Conservation (phyloP, 257 asterid species). For the Echium plantagineum region DNA sequence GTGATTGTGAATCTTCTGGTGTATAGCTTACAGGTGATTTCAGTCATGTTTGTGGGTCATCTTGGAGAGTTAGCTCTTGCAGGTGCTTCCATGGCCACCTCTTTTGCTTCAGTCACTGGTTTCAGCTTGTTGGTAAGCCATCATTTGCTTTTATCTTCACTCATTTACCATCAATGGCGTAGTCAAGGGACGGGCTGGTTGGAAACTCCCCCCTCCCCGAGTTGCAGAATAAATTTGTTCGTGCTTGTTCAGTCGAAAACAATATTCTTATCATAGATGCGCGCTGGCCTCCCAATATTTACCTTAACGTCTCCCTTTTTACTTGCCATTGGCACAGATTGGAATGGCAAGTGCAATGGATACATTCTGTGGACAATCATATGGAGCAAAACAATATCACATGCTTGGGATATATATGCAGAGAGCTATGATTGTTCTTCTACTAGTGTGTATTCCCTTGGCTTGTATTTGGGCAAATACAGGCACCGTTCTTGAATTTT, state of each 20-base stretch:
- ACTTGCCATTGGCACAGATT: slow-evolving; percentile 15
- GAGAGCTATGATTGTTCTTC: slow-evolving; percentile 49
- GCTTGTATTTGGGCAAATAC: slow-evolving; percentile 57
- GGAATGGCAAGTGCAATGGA: slow-evolving; percentile 65
- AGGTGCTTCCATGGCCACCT: slow-evolving; percentile 68
- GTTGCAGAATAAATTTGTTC: no score
- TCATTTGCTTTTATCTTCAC: background rate
- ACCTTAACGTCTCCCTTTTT: no score
- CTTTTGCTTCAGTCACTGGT: slow-evolving; percentile 54
- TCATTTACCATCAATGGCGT: background rate
- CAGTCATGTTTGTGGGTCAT: slow-evolving; percentile 63
- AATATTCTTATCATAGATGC: no score
- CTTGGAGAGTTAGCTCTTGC: slow-evolving; percentile 51
- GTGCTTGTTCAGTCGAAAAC: no score
- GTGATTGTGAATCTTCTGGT: slow-evolving; percentile 41
- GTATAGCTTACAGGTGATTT: slow-evolving; percentile 35
- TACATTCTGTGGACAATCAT: slow-evolving; percentile 57
- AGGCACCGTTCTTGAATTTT: slow-evolving; percentile 31
- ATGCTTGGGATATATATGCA: slow-evolving; percentile 63
- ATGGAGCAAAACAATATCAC: slow-evolving; percentile 57
- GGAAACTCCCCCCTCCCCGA: no score
- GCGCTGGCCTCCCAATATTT: no score
- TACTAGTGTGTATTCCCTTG: slow-evolving; percentile 36
- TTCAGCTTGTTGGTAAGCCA: slow-evolving; percentile 37
- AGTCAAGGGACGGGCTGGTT: no score